phyloP scores from a whole-genome alignment of 306 rosid species.

The Rosa persica region DNA sequence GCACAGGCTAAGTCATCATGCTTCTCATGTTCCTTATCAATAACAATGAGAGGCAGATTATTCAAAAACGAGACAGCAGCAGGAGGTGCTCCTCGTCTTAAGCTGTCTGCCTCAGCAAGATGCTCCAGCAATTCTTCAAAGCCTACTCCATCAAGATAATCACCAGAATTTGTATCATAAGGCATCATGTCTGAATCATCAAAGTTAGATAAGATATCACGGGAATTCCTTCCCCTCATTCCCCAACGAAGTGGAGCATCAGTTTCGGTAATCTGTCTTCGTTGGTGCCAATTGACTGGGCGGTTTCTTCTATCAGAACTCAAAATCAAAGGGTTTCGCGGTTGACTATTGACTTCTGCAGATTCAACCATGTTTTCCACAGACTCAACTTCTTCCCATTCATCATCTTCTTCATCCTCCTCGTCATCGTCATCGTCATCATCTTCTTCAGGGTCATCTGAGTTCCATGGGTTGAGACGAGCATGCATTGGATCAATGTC shows the following conservation, averaged over 20 bases:
- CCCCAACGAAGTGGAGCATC: constrained; percentile 41
- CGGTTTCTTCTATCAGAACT: constrained; percentile 39
- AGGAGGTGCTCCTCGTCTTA: constrained; percentile 93
- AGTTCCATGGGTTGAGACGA: constrained; percentile 66
- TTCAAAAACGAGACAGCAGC: constrained; percentile 59
- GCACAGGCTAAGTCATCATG: constrained; percentile 73
- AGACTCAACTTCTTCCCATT: constrained; percentile 50
- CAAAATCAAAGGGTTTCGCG: constrained; percentile 43
- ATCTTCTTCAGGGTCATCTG: constrained; percentile 49
- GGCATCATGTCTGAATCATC: constrained; percentile 50
- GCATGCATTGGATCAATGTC: constrained; percentile 98
- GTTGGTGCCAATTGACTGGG: constrained; percentile 38
- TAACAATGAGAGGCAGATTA: constrained; percentile 54
- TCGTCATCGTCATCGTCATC: constrained; percentile 38
- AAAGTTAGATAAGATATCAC: constrained; percentile 29
- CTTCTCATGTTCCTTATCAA: constrained; percentile 61
- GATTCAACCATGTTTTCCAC: constrained; percentile 43
- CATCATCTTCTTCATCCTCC: constrained; percentile 48
- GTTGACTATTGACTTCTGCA: constrained; percentile 38
- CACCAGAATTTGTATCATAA: constrained; percentile 51
- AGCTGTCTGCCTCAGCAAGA: constrained; percentile 69
- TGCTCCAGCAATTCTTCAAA: constrained; percentile 71
- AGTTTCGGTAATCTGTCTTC: constrained; percentile 42
- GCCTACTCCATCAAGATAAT: constrained; percentile 62
- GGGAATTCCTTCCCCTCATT: constrained; percentile 40